Base-by-base conservation (phyloP, 192 early-diverging fungal genomes). In the Coemansia sp. region DNA sequence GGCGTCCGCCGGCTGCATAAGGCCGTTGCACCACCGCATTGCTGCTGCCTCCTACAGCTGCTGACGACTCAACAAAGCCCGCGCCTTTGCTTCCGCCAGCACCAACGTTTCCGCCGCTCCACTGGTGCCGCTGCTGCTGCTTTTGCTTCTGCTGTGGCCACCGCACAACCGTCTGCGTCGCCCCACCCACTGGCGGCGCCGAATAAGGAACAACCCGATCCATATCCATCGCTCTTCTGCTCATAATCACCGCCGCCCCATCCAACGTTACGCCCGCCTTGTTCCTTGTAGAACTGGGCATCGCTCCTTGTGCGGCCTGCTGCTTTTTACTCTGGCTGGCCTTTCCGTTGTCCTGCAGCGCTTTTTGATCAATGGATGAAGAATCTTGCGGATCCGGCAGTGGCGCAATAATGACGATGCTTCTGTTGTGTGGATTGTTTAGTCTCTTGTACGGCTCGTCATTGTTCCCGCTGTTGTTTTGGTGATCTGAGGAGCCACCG, bases 381-480 rank as follows among this genome's bases (percentile, higher is more conserved):
- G 32, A 32, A 32, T 32, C 32, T 32, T 32, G 51, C 51, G 70
- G 45, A 59, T 59, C 57, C 7, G 57, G 37, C 39, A 37, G 57
- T 41, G 57, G 57, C 57, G 57, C 57, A 37, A 42, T 71, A 60
- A 65, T 56, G 18, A 18, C 46, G 40, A 59, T 59, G 57, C 57
- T 59, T 16, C 57, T 32, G 57, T 59, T 59, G 21, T 59, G 57
- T 8, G n/a, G 51, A 54, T 54, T 54, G 51, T 54, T 54, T 7
- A 26, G 8, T 22, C 51, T 8, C 22, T 54, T 54, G 26, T 54
- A 54, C 51, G 51, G 26, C 51, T 54, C 51, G 51, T 54, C 51
- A 21, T 26, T 54, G 26, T 26, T 54, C 0, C 21, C 51, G 26
- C 15, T 22, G 19, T 54, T n/a, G 47, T 18, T 49, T 32, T 32